Conservation (phyloP, 257 asterid genomes). For the Fraxinus anomala region DNA sequence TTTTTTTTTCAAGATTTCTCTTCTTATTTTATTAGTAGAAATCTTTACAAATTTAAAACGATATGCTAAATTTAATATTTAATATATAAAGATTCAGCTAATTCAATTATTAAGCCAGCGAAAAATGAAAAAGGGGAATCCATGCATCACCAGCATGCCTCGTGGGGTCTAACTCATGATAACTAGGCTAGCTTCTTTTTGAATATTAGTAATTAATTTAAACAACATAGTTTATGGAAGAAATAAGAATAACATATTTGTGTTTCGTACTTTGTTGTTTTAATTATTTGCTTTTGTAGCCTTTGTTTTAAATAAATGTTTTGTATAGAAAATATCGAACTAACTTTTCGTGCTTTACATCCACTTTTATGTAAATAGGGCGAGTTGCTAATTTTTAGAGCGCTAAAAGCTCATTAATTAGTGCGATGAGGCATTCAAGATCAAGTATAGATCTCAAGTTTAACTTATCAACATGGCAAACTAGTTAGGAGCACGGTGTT, state of each 20-base stretch:
- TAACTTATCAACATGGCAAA: too few relatives aligned
- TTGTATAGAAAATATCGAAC: not conserved
- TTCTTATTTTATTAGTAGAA: not conserved
- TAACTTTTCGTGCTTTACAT: not conserved
- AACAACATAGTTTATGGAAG: not conserved
- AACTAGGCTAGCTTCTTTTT: not conserved
- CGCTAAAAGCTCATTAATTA: too few relatives aligned
- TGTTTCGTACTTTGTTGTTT: not conserved
- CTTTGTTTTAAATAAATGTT: not conserved
- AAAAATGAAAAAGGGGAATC: not conserved
- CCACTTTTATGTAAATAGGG: not conserved
- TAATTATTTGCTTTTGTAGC: not conserved
- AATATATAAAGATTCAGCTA: not conserved
- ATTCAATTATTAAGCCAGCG: conserved; percentile 14
- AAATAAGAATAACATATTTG: not conserved
- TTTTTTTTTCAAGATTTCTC: not conserved
- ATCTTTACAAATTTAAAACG: not conserved
- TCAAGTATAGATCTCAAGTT: not conserved
- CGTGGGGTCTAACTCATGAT: conserved; percentile 1
- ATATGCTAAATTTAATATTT: not conserved
- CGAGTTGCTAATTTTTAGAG: not conserved
- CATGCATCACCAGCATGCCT: conserved; percentile 10
- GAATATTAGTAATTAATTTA: not conserved
- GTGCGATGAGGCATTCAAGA: not conserved
- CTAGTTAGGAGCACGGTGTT: not conserved